Evolutionary conservation across 352 stramenopile genomes (phyloP), one percentile per base, ranked within the genome.

Genomic region (Phytopythium boreale): DNA sequence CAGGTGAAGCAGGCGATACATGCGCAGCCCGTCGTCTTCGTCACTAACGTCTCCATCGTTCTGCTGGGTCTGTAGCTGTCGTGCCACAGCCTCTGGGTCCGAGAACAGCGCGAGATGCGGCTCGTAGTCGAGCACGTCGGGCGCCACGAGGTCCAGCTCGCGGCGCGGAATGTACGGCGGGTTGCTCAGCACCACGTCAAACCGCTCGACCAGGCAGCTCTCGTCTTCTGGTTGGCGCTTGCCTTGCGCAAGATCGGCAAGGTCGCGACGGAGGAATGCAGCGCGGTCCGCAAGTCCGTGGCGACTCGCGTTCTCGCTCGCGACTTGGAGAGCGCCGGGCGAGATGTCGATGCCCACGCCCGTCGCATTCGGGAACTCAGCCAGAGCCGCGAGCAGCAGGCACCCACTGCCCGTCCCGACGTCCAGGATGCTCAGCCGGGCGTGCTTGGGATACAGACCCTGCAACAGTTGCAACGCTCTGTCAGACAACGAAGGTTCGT

Each of bases 61-160:
- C 27, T 24, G 46, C 44, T 62, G 24, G 29, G 15, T 20, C 63
- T 29, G 37, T n/a, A 46, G 24, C 7, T 57, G 43, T 12, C 43
- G 58, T 7, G 59, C 61, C 34, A 62, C 26, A 14, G 66, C 60
- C 4, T 67, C 71, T 10, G 78, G 80, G 39, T 79, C 76, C 3
- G 87, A 75, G 73, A 95, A 95, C 10, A 95, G 59, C 10, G 87
- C 87, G 2, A 82, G 50, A 31, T 95, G 87, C 1, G 87, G 87
- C 55, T 95, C 87, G 60, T 88, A 74, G 26, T 79, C 62, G 0
- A 92, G 67, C 17, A 92, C 82, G 24, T 91, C 80, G 4, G 63
- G 37, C 7, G 72, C 82, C 3, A 94, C 71, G n/a, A 90, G 74
- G 44, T 74, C 52, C 4, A 88, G 59, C 50, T 93, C 83, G 8